Conservation (phyloP, 495 filamentous ascomycete species). For the Penicillium bialowiezense region DNA sequence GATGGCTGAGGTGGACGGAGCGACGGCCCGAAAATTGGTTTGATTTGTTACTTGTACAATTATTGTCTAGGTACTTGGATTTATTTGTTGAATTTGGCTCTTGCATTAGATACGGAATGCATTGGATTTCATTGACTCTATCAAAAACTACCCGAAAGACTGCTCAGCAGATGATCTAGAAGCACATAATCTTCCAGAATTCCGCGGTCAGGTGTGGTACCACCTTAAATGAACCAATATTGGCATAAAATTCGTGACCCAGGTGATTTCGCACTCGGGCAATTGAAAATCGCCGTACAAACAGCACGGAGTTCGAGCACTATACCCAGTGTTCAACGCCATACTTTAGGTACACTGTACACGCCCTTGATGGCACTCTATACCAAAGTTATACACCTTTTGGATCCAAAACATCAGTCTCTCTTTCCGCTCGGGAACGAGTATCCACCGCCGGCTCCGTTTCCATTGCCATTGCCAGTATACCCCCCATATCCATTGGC, state of each 20-base stretch:
- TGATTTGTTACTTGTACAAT: constrained; percentile 20
- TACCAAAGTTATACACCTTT: constrained; percentile 6
- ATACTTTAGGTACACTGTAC: constrained; percentile 10
- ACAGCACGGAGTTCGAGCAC: too few species aligned
- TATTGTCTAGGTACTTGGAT: constrained; percentile 11
- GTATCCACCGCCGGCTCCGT: constrained; percentile 34
- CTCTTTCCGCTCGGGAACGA: constrained; percentile 49
- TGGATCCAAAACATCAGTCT: constrained; percentile 36
- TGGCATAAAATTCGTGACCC: too few species aligned
- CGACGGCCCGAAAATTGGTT: constrained; percentile 4
- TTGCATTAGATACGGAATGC: constrained; percentile 27
- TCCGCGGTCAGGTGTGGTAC: too few species aligned
- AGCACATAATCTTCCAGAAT: too few species aligned
- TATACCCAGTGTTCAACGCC: neutral
- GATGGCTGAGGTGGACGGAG: neutral
- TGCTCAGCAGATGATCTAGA: too few species aligned
- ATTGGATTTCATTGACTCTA: constrained; percentile 15
- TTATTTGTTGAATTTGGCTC: constrained; percentile 7
- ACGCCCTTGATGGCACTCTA: constrained; percentile 2
- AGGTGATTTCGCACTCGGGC: too few species aligned
- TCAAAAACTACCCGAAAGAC: neutral
- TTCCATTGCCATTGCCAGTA: constrained; percentile 23
- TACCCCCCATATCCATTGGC: constrained; percentile 54
- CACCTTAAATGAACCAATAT: too few species aligned
- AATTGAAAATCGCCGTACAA: too few species aligned